Base-by-base conservation (phyloP, 2,329 filamentous ascomycete species). In the Pseudogymnoascus sp. region DNA sequence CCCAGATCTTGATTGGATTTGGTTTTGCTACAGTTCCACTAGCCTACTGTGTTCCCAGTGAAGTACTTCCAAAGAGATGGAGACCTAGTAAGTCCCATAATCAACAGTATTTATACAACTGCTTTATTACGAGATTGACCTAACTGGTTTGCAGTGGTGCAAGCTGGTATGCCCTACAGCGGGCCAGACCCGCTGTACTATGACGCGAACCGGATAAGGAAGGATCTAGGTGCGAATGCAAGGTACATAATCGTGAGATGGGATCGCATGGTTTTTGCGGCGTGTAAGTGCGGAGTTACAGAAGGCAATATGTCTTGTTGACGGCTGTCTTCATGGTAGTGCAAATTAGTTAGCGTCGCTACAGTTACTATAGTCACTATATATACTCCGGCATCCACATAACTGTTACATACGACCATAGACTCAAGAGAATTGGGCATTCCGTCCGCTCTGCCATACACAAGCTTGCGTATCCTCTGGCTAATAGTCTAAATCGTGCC, bases 181-280 rank as follows among this genome's bases (percentile, higher is more conserved):
- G n/a, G n/a, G 38, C 38, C 38, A 22, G 18, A 7, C 2, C 72
- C 73, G 2, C 60, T 62, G 9, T 63, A 65, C 8, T 74, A 74
- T 60, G 67, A 73, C 47, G 64, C 66, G 18, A 47, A 62, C 18
- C 64, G 69, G 6, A 63, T 74, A 9, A 50, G 63, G 16, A 67
- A 63, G 28, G 67, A 67, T 18, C 57, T 71, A 4, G 60, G 60
- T 4, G 57, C 63, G 2, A 65, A 67, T 7, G 35, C 7, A 8
- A 63, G 63, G 43, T 74, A 69, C 64, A 65, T 71, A 7, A 67
- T 75, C 50, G 50, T 75, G 14, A 64, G 73, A 57, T 66, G 66
- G 1, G 73, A 74, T 61, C 66, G 72, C 1, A 71, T 74, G 57
- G 67, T 74, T 3, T 75, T 71, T 65, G 72, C 72, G 4, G 66